These are phyloP conservation scores for Oehlia diaphana DNA, from an alignment of 192 early-diverging fungal genomes.

Conservation along the genomic window DNA sequence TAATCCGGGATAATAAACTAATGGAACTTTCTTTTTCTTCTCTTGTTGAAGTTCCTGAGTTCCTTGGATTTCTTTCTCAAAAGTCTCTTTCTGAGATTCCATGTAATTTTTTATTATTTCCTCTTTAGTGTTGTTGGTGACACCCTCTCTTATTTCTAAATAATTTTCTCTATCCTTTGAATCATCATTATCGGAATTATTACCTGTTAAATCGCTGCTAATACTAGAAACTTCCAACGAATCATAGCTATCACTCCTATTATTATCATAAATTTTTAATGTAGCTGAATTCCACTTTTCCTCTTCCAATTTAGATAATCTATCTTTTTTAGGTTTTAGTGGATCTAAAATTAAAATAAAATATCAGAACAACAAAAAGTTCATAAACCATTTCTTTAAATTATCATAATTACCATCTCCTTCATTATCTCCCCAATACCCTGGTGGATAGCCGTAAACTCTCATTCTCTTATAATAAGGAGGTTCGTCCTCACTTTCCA, in stretches of 20 bases:
- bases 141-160: background rate
- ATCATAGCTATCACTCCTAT: background rate
- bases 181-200: background rate
- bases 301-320: background rate
- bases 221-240: too few relatives aligned
- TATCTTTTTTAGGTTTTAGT: background rate
- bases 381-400: background rate
- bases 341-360: slow-evolving; percentile 4
- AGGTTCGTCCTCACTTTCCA: background rate
- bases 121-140: background rate
- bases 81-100: too few relatives aligned
- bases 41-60: background rate
- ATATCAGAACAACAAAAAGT: background rate
- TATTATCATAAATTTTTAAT: slow-evolving; percentile 13
- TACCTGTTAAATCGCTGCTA: background rate
- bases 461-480: slow-evolving; percentile 15
- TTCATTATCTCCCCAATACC: slow-evolving; percentile 8
- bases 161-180: background rate
- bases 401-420: slow-evolving; percentile 3
- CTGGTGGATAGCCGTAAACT: slow-evolving; percentile 16
- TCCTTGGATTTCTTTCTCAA: background rate
- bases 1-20: slow-evolving; percentile 19
- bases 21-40: background rate
- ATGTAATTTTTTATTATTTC: background rate
- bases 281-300: background rate